Percentiles rank a stretch among this genome's conserved stretches.
Conservation (phyloP, 2,329 filamentous ascomycete genomes). For the Plectosphaerella cucumerina region DNA sequence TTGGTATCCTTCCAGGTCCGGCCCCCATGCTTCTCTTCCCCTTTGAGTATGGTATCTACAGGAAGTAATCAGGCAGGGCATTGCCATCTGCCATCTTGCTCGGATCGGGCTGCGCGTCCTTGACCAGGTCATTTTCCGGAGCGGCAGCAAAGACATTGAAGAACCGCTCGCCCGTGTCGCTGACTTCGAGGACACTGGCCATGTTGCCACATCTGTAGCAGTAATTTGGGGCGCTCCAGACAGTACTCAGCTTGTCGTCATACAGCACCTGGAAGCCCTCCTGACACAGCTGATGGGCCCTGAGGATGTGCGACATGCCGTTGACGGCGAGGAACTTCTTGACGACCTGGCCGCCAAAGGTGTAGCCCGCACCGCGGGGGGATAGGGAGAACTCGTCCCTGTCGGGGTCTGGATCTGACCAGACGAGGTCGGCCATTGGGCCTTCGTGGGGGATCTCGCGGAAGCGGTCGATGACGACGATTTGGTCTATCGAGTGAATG, state of each 20-base stretch:
- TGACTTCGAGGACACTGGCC: constrained; percentile 94
- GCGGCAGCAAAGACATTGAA: constrained; percentile 98
- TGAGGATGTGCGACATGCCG: constrained; percentile 93
- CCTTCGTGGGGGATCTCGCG: constrained; percentile 98
- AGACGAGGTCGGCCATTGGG: constrained; percentile 98
- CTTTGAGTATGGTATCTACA: too few relatives aligned
- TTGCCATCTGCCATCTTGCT: constrained; percentile 66
- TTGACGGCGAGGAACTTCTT: constrained; percentile 98
- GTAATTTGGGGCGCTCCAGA: constrained; percentile 97
- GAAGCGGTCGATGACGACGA: constrained; percentile 99
- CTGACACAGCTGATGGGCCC: constrained; percentile 97
- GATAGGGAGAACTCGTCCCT: constrained; percentile 94
- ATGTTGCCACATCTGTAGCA: constrained; percentile 96
- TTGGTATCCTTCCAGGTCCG: too few relatives aligned
- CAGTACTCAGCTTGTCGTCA: constrained; percentile 89
- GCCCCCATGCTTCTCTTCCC: background rate
- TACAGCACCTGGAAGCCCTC: constrained; percentile 97
- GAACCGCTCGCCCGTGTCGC: constrained; percentile 84
- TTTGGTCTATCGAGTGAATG: constrained; percentile 98
- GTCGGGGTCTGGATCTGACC: constrained; percentile 97
- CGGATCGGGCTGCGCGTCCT: constrained; percentile 70
- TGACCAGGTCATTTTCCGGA: constrained; percentile 88
- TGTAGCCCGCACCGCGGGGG: constrained; percentile 91
- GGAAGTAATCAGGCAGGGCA: constrained; percentile 67
- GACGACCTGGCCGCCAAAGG: constrained; percentile 94